Base-by-base conservation (phyloP, 768 basidiomycete genomes). In the Phaeotremella skinneri region DNA sequence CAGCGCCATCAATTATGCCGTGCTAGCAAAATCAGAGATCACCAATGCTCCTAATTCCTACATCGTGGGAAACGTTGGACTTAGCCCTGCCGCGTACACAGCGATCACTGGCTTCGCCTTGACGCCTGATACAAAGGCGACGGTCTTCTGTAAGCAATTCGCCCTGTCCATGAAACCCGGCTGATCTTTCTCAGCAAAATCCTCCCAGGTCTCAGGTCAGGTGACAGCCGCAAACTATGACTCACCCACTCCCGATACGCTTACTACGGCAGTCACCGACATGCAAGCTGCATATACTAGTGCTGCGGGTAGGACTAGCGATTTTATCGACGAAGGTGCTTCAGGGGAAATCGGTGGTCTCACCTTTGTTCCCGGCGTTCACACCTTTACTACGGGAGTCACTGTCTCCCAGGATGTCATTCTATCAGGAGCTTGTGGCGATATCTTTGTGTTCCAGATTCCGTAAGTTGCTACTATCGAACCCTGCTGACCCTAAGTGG, bases 371-470 rank as follows among this genome's bases (percentile, higher is more conserved):
- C 63, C 63, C 7, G 63, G 63, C 47, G 63, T 65, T 9, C 39
- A 65, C 59, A 55, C 4, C 0, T 65, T 53, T 32, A 58, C 41
- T n/a, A 61, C 59, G 2, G 42, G 26, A 13, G 60, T 65, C 26
- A 61, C 59, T 5, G 32, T 58, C 16, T 48, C 55, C 9, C 17
- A 30, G 21, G 42, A 48, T 47, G 20, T 65, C 27, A 32, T 61
- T 17, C 48, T 65, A n/a, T 3, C 9, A 2, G 63, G 63, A 4
- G 29, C 13, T 4, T 61, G 59, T 47, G 39, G 26, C 32, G 56
- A 55, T 49, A 56, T 65, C 52, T 65, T 61, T 41, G 30, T 65
- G 14, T 65, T 65, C 48, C 55, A 61, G 34, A 61, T 61, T 21
- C 21, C 63, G 63, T 65, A 26, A 65, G 63, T 60, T 20, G 31